These are phyloP conservation scores for Phanerochaete sordida DNA, from an alignment of 768 basidiomycete genomes.

Conservation along the genomic window DNA sequence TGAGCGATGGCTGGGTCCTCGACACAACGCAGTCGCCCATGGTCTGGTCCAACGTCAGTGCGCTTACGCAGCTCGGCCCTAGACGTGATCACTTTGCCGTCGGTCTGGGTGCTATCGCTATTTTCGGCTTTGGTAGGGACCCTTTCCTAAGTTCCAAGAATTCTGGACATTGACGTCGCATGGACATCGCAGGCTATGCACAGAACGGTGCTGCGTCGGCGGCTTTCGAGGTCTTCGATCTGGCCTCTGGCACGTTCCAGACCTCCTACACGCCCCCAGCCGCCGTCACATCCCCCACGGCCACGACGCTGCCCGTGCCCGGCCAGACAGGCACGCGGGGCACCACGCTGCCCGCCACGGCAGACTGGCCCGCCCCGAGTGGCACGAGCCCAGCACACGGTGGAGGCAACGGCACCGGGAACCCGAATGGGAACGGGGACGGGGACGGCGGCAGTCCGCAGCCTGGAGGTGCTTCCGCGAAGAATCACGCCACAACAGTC, in stretches of 20 bases:
- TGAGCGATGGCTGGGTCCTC: slow-evolving; percentile 68
- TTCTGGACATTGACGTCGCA: background rate
- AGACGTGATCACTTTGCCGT: slow-evolving; percentile 77
- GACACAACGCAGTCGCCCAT: slow-evolving; percentile 53
- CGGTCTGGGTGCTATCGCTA: slow-evolving; percentile 51
- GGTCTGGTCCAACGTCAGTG: slow-evolving; percentile 52
- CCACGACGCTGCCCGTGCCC: slow-evolving; percentile 23
- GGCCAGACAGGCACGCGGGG: slow-evolving; percentile 16
- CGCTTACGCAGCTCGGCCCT: slow-evolving; percentile 54
- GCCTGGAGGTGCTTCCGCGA: slow-evolving; percentile 15
- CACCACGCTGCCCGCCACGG: slow-evolving; percentile 9
- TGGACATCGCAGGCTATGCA: slow-evolving; percentile 19
- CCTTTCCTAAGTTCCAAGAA: slow-evolving; percentile 39
- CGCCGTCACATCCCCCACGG: slow-evolving; percentile 20
- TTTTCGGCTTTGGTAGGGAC: slow-evolving; percentile 75
- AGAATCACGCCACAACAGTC: slow-evolving; percentile 41
- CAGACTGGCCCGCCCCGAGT: slow-evolving; percentile 5
- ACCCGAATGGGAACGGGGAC: slow-evolving; percentile 18
- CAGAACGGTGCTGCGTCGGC: slow-evolving; percentile 48
- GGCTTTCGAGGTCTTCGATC: slow-evolving; percentile 50
- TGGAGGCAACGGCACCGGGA: slow-evolving; percentile 16
- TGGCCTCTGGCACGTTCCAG: slow-evolving; percentile 30
- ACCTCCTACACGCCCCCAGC: slow-evolving; percentile 37
- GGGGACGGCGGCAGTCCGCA: background rate
- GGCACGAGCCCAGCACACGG: background rate